Percentiles rank a stretch among this genome's conserved stretches.
These are phyloP conservation scores for Emericellopsis atlantica DNA, from an alignment of 2,329 filamentous ascomycete species.

Conservation along the genomic window DNA sequence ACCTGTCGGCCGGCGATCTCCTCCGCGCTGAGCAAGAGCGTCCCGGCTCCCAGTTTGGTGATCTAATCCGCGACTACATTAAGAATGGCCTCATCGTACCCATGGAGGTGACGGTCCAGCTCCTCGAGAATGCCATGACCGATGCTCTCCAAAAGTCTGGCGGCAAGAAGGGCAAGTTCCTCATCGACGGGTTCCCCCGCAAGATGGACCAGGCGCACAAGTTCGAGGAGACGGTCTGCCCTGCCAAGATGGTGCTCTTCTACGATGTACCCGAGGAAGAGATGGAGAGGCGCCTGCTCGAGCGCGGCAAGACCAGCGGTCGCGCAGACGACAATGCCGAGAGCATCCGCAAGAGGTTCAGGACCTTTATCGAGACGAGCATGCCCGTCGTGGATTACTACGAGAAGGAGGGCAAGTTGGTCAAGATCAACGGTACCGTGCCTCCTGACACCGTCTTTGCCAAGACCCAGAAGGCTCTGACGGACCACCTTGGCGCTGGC, in stretches of 20 bases:
- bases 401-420: constrained; percentile 61
- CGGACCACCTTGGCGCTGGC: constrained; percentile 29
- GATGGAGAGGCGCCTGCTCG: constrained; percentile 73
- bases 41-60: constrained; percentile 74
- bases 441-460: constrained; percentile 48
- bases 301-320: constrained; percentile 87
- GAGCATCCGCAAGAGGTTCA: constrained; percentile 92
- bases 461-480: constrained; percentile 37
- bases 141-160: constrained; percentile 43
- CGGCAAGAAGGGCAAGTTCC: constrained; percentile 54
- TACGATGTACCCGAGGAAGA: constrained; percentile 85
- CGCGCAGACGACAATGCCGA: constrained; percentile 89
- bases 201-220: constrained; percentile 95
- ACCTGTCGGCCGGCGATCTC: constrained; percentile 87
- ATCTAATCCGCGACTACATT: constrained; percentile 88
- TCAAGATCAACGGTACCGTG: constrained; percentile 65
- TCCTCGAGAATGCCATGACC: constrained; percentile 89
- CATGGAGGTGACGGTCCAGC: constrained; percentile 93
- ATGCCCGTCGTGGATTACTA: constrained; percentile 94
- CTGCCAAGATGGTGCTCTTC: constrained; percentile 77
- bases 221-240: constrained; percentile 84
- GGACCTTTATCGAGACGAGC: constrained; percentile 85
- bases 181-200: constrained; percentile 75
- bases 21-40: constrained; percentile 88
- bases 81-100: constrained; percentile 91